phyloP scores from a whole-genome alignment of 352 stramenopile genomes.

The Globisporangium carolinianum region DNA sequence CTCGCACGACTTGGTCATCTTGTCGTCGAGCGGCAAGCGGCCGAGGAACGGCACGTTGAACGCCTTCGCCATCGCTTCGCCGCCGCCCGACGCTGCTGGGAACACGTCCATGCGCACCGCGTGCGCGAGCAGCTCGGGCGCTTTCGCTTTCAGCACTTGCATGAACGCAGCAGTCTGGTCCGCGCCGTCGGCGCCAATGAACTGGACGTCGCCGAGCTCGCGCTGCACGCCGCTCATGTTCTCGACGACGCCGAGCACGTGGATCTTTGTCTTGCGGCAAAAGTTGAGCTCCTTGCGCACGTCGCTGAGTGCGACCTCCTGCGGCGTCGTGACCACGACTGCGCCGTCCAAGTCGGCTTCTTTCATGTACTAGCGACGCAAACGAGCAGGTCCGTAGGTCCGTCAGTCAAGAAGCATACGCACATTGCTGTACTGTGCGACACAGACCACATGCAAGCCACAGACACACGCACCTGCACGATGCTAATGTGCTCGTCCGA shows the following conservation, averaged over 20 bases:
- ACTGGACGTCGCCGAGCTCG: constrained; percentile 61
- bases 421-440: too few relatives aligned
- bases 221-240: constrained; percentile 98
- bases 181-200: constrained; percentile 39
- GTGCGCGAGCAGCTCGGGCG: constrained; percentile 66
- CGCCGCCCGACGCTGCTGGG: constrained; percentile 73
- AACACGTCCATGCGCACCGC: constrained; percentile 87
- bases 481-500: constrained; percentile 99
- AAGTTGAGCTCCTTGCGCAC: constrained; percentile 99
- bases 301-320: constrained; percentile 99
- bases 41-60: constrained; percentile 97
- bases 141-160: constrained; percentile 81
- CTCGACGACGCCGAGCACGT: constrained; percentile 92
- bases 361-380: constrained; percentile 94
- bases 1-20: constrained; percentile 95
- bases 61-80: constrained; percentile 92
- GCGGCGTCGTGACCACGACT: constrained; percentile 98
- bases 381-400: not conserved
- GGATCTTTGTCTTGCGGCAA: constrained; percentile 93
- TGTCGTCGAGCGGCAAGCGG: constrained; percentile 94
- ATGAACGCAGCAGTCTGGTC: constrained; percentile 64
- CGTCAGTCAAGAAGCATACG: too few relatives aligned
- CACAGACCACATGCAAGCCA: not conserved
- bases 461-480: constrained; percentile 75
- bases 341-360: constrained; percentile 92